Conservation (phyloP, 83 land plant species). For the Picea abies region DNA sequence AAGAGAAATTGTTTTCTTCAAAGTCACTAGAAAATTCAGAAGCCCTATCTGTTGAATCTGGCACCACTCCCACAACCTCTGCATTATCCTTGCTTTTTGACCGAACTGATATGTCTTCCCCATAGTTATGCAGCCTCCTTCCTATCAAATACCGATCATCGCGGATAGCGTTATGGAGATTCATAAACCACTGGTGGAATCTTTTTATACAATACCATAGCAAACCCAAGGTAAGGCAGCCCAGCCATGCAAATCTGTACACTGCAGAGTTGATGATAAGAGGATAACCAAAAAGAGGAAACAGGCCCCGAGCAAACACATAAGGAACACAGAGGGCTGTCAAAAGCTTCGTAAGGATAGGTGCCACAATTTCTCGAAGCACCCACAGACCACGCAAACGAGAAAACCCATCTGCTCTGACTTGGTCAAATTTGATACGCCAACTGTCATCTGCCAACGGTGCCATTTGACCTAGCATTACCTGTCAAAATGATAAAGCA, state of each 20-base stretch:
- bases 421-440: conserved; percentile 92
- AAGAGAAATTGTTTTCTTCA: background rate
- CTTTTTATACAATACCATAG: conserved; percentile 73
- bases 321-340: conserved; percentile 91
- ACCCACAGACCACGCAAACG: conserved; percentile 83
- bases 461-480: conserved; percentile 89
- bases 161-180: conserved; percentile 85
- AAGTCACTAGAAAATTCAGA: background rate
- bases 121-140: conserved; percentile 81
- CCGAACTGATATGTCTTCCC: conserved; percentile 29
- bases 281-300: conserved; percentile 86
- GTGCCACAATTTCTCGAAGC: conserved; percentile 74
- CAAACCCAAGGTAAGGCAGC: conserved; percentile 64
- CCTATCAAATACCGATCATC: conserved; percentile 93
- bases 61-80: background rate
- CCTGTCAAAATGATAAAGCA: conserved; percentile 43
- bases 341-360: conserved; percentile 77
- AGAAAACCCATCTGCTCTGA: conserved; percentile 90
- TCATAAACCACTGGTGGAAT: conserved; percentile 83
- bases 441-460: conserved; percentile 89
- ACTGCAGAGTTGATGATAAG: conserved; percentile 86
- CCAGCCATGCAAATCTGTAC: conserved; percentile 93
- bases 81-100: conserved; percentile 7
- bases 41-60: background rate
- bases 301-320: conserved; percentile 83